Conservation (phyloP, 345 rosid genomes). For the Corchorus olitorius region DNA sequence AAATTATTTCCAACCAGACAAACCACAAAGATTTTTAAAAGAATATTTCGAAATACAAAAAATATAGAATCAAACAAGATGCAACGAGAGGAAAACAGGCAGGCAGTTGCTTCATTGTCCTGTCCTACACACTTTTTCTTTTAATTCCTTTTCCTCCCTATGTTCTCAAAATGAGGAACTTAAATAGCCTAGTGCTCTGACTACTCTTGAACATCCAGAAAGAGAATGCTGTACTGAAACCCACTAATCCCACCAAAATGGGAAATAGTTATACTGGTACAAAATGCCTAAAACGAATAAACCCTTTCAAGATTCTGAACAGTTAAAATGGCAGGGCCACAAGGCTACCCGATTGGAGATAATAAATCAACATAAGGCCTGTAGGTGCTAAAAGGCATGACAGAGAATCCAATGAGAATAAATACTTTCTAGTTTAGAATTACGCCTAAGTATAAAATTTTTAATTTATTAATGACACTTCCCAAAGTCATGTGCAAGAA, state of each 20-base stretch:
- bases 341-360: background rate
- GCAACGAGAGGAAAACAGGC: background rate
- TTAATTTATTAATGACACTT: background rate
- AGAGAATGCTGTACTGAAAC: background rate
- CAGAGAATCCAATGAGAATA: background rate
- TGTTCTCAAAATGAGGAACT: background rate
- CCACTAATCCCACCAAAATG: background rate
- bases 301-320: background rate
- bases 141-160: background rate
- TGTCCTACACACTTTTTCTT: too few relatives aligned
- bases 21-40: slow-evolving; percentile 4
- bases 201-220: too few relatives aligned
- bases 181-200: too few relatives aligned
- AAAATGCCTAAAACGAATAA: background rate
- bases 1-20: slow-evolving; percentile 27
- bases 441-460: background rate
- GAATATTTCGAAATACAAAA: background rate
- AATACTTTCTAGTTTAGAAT: background rate
- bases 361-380: background rate
- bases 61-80: background rate
- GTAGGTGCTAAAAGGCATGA: background rate
- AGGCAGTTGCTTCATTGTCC: background rate
- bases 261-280: background rate
- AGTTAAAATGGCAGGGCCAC: background rate
- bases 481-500: background rate